phyloP scores from a whole-genome alignment of 345 rosid species.

The Odontarrhena argentea region DNA sequence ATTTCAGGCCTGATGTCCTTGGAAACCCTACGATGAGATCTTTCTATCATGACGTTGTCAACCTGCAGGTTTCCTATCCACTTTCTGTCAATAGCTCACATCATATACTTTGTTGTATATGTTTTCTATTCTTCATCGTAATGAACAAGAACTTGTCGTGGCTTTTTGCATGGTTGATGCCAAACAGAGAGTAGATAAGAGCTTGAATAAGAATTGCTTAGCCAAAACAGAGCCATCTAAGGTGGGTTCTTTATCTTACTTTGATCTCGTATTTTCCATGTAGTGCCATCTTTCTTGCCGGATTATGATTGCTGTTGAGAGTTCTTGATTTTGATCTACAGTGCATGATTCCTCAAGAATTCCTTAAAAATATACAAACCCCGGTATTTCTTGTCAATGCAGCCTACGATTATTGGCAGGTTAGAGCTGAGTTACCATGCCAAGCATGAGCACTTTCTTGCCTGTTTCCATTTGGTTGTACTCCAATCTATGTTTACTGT shows the following conservation, averaged over 20 bases:
- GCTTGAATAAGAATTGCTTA: constrained; percentile 53
- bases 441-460: background rate
- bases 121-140: constrained; percentile 1
- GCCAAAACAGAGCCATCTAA: constrained; percentile 49
- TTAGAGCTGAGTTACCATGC: constrained; percentile 33
- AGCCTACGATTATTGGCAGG: constrained; percentile 98
- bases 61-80: constrained; percentile 61
- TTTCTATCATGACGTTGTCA: constrained; percentile 66
- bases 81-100: constrained; percentile 3
- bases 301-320: constrained; percentile 3
- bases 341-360: constrained; percentile 76
- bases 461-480: constrained; percentile 2
- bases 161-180: constrained; percentile 27
- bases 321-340: constrained; percentile 34
- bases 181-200: constrained; percentile 63
- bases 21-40: constrained; percentile 65
- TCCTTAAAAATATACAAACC: constrained; percentile 61
- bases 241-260: constrained; percentile 41
- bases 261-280: constrained; percentile 6
- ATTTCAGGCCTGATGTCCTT: constrained; percentile 68
- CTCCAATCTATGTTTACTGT: constrained; percentile 23
- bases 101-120: background rate
- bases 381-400: constrained; percentile 79
- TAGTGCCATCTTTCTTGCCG: background rate
- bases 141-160: constrained; percentile 12